These are phyloP conservation scores for Clarireedia homoeocarpa DNA, from an alignment of 2,329 filamentous ascomycete species.

Conservation along the genomic window DNA sequence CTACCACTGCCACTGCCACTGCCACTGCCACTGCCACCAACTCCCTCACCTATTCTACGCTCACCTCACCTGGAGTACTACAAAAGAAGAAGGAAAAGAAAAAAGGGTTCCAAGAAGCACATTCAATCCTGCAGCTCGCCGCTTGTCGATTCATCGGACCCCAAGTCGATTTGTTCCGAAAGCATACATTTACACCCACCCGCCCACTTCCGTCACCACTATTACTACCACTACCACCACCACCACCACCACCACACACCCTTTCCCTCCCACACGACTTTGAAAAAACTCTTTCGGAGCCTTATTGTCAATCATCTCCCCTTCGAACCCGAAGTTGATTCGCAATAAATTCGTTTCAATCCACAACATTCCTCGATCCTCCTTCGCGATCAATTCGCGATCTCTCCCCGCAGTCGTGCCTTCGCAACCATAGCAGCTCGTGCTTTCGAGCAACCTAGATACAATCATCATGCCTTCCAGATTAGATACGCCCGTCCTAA, in stretches of 20 bases:
- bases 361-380: slow-evolving; percentile 1
- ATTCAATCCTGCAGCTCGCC: not conserved
- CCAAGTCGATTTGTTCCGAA: slow-evolving; percentile 2
- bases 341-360: not conserved
- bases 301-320: not conserved
- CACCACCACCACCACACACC: not conserved
- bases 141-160: slow-evolving; percentile 1
- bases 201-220: not conserved
- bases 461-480: slow-evolving; percentile 63
- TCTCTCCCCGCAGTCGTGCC: slow-evolving; percentile 23
- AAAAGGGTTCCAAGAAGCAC: not conserved
- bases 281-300: not conserved
- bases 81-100: not conserved
- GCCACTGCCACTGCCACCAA: too few species aligned
- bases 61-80: too few species aligned
- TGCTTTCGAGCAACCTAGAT: slow-evolving; percentile 23
- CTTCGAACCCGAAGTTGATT: not conserved
- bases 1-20: too few species aligned
- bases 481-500: slow-evolving; percentile 78
- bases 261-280: not conserved
- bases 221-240: not conserved
- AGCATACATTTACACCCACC: not conserved
- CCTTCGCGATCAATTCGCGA: slow-evolving; percentile 26
- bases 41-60: too few species aligned
- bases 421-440: slow-evolving; percentile 23